Evolutionary conservation across 2,329 filamentous ascomycete genomes (phyloP).

Genomic region (Hypoxylon sp.): DNA sequence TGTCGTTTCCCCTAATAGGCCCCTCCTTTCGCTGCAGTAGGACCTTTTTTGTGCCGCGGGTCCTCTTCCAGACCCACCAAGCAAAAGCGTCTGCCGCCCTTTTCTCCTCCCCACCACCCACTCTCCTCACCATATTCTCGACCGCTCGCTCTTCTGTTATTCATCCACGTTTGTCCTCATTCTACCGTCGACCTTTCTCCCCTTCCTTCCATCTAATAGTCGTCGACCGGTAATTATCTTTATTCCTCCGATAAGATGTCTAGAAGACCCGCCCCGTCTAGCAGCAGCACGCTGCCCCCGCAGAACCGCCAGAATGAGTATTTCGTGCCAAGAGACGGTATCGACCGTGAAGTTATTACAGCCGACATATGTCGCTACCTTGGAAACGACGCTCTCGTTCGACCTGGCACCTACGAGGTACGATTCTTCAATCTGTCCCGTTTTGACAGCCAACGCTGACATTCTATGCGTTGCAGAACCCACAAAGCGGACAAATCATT

Average conservation of each 20-base stretch:
- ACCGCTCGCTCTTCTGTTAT: constrained; percentile 45
- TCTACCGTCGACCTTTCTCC: constrained; percentile 36
- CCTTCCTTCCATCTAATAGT: constrained; percentile 27
- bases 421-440: constrained; percentile 35
- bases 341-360: constrained; percentile 86
- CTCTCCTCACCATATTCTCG: constrained; percentile 43
- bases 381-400: constrained; percentile 84
- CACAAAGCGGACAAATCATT: constrained; percentile 69
- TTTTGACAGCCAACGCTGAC: constrained; percentile 44
- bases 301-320: constrained; percentile 78
- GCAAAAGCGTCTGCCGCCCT: constrained; percentile 47
- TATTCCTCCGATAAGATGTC: constrained; percentile 51
- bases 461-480: constrained; percentile 58
- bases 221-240: constrained; percentile 43
- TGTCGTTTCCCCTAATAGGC: constrained; percentile 46
- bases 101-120: constrained; percentile 52
- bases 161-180: constrained; percentile 40
- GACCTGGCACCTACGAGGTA: constrained; percentile 81
- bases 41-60: constrained; percentile 48
- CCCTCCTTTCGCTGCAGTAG: constrained; percentile 43
- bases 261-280: constrained; percentile 55
- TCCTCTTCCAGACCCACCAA: constrained; percentile 35
- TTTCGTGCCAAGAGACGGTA: constrained; percentile 83
- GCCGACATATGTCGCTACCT: constrained; percentile 87
- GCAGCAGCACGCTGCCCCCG: constrained; percentile 56